Evolutionary conservation across 202 grass and related monocot genomes (phyloP), one percentile per base, ranked within the genome.

Genomic region (Schoenoplectus triqueter): DNA sequence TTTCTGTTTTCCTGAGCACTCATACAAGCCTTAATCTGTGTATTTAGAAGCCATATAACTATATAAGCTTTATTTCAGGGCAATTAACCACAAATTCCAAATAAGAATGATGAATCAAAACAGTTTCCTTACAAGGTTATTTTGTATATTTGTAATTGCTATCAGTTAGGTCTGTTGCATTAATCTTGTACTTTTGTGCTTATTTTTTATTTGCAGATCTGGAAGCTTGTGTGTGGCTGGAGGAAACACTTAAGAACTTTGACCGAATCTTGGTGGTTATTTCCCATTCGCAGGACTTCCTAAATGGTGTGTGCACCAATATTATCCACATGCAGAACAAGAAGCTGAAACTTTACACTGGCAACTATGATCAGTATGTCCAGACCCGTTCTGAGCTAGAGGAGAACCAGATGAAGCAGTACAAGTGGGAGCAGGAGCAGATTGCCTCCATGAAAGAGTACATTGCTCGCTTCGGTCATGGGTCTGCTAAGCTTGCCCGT

Each of bases 401-500:
- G 68, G 94, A 97, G 60, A 97, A 97, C 69, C 92, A 97, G 82
- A 97, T 94, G 92, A 97, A 97, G 69, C 92, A 94, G 84, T 97
- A 94, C 87, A 97, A 68, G 74, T 97, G 94, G 94, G 94, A 97
- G 82, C 94, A 97, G 71, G 94, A 97, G 22, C 94, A 97, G 87
- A 94, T 94, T 65, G 52, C 92, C 41, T 82, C 73, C 51, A 97
- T 94, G 92, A 97, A 97, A 69, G 94, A 94, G 86, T 94, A 97
- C 47, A 94, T 97, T 19, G 94, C 94, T 42, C 87, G 94, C 5
- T 97, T 97, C 66, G 94, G 94, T 57, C 94, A 97, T 44, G 94
- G 94, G 9, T 97, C 92, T 82, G 94, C 94, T n/a, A 97, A 94
- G 89, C 86, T 97, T 66, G 94, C 92, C 22, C 94, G 94, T 4